These are phyloP conservation scores for Piromyces sp. DNA, from an alignment of 192 early-diverging fungal genomes.

Conservation along the genomic window DNA sequence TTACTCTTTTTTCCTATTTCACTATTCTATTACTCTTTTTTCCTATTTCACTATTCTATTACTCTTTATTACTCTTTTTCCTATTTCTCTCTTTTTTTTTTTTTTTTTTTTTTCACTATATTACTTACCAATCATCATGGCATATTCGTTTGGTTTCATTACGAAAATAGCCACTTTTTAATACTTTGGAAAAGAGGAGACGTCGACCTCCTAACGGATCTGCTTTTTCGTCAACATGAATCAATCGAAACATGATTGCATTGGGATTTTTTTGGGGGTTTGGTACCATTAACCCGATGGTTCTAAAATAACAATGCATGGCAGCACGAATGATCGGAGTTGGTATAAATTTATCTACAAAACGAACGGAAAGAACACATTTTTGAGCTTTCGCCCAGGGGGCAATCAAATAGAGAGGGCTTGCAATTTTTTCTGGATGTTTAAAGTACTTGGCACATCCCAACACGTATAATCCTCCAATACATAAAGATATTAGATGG, in stretches of 20 bases:
- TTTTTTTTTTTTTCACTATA: no score
- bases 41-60: no score
- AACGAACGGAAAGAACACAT: not conserved
- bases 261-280: not conserved
- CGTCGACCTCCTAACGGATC: not conserved
- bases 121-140: not conserved
- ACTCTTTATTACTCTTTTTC: no score
- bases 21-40: no score
- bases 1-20: no score
- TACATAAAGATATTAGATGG: not conserved
- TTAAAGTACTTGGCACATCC: not conserved
- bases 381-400: not conserved
- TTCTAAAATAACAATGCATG: not conserved
- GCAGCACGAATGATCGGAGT: not conserved
- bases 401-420: not conserved
- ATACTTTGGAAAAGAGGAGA: not conserved
- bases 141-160: not conserved
- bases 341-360: not conserved
- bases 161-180: not conserved
- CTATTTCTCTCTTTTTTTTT: no score
- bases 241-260: not conserved
- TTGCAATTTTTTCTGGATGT: not conserved
- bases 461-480: not conserved
- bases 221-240: not conserved
- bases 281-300: not conserved